Evolutionary conservation across 345 rosid genomes (phyloP).

Genomic region (Eucalyptus camaldulensis): DNA sequence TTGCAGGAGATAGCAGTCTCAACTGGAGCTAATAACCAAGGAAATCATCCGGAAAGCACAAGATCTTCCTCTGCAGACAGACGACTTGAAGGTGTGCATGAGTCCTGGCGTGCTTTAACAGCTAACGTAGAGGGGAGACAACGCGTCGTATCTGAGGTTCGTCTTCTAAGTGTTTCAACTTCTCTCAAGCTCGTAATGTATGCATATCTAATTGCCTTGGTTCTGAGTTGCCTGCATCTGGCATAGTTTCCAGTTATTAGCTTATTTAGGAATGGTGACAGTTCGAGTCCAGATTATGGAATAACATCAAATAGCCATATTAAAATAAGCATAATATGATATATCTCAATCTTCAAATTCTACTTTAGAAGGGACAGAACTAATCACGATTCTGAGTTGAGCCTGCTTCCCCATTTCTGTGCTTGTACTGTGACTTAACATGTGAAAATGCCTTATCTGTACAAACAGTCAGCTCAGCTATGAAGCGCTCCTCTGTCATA

Average conservation of each 20-base stretch:
- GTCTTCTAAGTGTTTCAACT: not conserved
- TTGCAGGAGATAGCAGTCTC: slow-evolving; percentile 34
- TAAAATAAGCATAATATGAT: not conserved
- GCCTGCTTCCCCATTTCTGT: not conserved
- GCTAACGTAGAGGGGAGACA: slow-evolving; percentile 37
- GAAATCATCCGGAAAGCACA: slow-evolving; percentile 14
- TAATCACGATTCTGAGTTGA: not conserved
- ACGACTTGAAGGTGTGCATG: slow-evolving; percentile 15
- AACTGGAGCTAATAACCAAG: slow-evolving; percentile 26
- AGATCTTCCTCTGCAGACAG: slow-evolving; percentile 36
- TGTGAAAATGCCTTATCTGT: not conserved
- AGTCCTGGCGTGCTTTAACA: not conserved
- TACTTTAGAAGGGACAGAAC: not conserved
- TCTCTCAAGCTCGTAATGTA: not conserved
- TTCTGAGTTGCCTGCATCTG: not conserved
- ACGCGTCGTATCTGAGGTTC: slow-evolving; percentile 66
- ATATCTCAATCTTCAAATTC: not conserved
- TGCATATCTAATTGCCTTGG: not conserved
- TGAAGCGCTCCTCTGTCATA: not conserved
- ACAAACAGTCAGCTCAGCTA: not conserved
- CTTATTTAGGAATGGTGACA: not conserved
- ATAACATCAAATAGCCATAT: not conserved
- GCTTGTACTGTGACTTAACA: not conserved
- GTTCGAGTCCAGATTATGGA: not conserved
- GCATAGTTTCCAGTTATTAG: not conserved